Evolutionary conservation across 371 early-diverging fungal species (phyloP).

Genomic region (Basidiobolus meristosporus): DNA sequence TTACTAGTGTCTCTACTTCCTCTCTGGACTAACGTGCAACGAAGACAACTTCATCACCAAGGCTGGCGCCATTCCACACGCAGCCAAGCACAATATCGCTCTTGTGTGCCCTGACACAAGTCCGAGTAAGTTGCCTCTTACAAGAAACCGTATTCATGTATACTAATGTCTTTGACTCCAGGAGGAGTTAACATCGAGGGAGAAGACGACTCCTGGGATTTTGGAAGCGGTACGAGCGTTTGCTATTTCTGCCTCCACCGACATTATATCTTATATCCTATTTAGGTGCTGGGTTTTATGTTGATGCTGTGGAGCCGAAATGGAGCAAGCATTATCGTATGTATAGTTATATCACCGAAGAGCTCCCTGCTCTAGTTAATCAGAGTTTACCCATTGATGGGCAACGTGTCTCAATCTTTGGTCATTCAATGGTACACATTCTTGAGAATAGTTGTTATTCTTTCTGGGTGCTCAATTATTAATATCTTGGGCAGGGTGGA

Average conservation of each 20-base stretch:
- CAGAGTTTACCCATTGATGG: conserved; percentile 26
- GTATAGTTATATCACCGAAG: conserved; percentile 57
- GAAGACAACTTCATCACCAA: conserved; percentile 72
- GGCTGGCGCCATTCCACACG: conserved; percentile 40
- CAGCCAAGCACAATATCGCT: conserved; percentile 38
- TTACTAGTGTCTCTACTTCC: conserved; percentile 12
- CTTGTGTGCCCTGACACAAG: conserved; percentile 65
- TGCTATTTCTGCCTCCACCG: too few species aligned
- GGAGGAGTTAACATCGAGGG: conserved; percentile 22
- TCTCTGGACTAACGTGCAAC: conserved; percentile 46
- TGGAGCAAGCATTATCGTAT: conserved; percentile 52
- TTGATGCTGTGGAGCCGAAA: conserved; percentile 43
- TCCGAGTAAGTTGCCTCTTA: conserved; percentile 23
- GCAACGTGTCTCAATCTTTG: conserved; percentile 37
- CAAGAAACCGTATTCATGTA: neutral
- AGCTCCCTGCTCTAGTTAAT: conserved; percentile 30
- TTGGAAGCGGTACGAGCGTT: conserved; percentile 23
- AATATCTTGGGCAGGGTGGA: conserved; percentile 51
- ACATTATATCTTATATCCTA: too few species aligned
- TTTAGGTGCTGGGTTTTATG: conserved; percentile 54
- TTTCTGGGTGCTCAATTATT: too few species aligned
- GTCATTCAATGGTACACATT: conserved; percentile 44
- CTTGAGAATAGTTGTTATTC: neutral
- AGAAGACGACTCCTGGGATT: conserved; percentile 25
- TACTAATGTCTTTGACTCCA: conserved; percentile 2